These are phyloP conservation scores for Fusarium gaditjirri DNA, from an alignment of 2,329 filamentous ascomycete species.

Conservation along the genomic window DNA sequence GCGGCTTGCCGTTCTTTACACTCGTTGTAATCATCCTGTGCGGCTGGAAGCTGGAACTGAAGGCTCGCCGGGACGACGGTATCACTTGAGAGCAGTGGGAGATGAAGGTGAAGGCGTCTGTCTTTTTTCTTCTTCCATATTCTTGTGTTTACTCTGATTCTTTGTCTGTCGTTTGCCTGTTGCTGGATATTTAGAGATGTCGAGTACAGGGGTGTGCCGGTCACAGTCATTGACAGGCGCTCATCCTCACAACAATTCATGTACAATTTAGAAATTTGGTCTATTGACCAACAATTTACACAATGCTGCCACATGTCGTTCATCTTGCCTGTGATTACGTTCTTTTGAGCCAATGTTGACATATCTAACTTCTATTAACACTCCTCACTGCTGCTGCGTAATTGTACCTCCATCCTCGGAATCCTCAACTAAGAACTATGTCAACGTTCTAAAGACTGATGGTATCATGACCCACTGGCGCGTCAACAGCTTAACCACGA, in stretches of 20 bases:
- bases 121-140: constrained; percentile 38
- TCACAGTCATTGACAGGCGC: constrained; percentile 45
- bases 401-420: neutral
- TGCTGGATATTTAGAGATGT: constrained; percentile 41
- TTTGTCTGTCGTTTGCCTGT: constrained; percentile 48
- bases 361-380: neutral
- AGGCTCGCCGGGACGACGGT: constrained; percentile 47
- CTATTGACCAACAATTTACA: constrained; percentile 42
- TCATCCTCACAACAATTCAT: constrained; percentile 41
- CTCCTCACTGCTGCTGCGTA: neutral
- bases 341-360: neutral
- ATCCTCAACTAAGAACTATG: neutral
- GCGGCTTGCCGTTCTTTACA: constrained; percentile 59
- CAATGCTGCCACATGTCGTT: constrained; percentile 36
- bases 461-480: constrained; percentile 1
- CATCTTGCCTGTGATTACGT: neutral
- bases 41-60: constrained; percentile 52
- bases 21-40: constrained; percentile 62
- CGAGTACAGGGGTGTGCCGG: constrained; percentile 47
- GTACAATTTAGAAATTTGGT: constrained; percentile 42
- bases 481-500: constrained; percentile 3
- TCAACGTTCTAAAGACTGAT: constrained; percentile 16
- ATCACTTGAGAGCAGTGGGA: constrained; percentile 44
- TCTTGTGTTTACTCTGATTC: constrained; percentile 53
- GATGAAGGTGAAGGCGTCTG: constrained; percentile 15